Evolutionary conservation across 176 grass and related monocot genomes (phyloP).

Genomic region (Neostapfia colusana): DNA sequence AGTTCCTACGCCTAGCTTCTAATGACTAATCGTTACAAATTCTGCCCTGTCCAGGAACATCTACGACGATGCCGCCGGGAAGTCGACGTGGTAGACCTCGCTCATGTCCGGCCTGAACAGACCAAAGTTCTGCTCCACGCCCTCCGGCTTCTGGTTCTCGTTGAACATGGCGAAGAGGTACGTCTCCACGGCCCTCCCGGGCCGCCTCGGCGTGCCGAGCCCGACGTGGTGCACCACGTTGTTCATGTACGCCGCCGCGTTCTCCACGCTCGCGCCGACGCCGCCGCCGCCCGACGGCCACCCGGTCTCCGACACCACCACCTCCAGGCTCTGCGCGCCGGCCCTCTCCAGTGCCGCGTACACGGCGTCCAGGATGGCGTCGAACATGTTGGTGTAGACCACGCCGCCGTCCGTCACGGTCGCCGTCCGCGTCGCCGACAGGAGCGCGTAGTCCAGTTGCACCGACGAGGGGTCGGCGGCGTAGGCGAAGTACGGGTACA

Average conservation of each 20-base stretch:
- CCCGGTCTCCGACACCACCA: constrained; percentile 86
- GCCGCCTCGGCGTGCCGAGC: constrained; percentile 65
- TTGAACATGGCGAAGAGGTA: constrained; percentile 97
- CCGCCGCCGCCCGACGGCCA: constrained; percentile 86
- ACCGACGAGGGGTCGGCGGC: constrained; percentile 44
- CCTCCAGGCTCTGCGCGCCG: constrained; percentile 34
- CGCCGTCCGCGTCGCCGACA: constrained; percentile 26
- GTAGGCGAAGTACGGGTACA: constrained; percentile 86
- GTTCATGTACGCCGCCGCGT: constrained; percentile 73
- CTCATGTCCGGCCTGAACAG: constrained; percentile 83
- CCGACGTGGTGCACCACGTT: constrained; percentile 61
- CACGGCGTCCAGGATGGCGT: constrained; percentile 76
- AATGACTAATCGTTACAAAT: no score
- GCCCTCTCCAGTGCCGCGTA: constrained; percentile 71
- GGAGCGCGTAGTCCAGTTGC: constrained; percentile 73
- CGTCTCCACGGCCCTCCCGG: constrained; percentile 68
- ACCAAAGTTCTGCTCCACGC: constrained; percentile 78
- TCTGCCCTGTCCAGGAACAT: no score
- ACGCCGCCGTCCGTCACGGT: constrained; percentile 43
- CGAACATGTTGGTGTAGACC: constrained; percentile 84
- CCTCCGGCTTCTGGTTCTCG: constrained; percentile 81
- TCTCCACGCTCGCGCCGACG: constrained; percentile 53
- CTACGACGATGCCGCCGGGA: constrained; percentile 29
- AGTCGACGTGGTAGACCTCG: constrained; percentile 86
- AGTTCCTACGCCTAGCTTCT: no score